Percentiles rank a stretch among this genome's conserved stretches.
phyloP scores from a whole-genome alignment of 768 basidiomycete genomes.

The Lanmaoa rubissima region DNA sequence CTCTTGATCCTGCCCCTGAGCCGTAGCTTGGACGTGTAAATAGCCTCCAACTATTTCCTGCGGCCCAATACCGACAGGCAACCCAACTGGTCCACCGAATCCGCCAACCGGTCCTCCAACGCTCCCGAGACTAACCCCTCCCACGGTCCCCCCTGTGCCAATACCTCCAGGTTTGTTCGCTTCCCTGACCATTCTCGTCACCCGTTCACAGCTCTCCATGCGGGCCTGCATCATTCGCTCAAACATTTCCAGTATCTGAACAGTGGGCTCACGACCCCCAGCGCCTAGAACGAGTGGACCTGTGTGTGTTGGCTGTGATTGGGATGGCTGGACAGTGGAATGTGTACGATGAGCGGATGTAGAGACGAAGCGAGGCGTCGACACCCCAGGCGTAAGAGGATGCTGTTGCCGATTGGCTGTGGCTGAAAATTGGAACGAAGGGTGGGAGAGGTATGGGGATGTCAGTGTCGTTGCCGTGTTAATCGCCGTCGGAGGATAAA shows the following conservation, averaged over 20 bases:
- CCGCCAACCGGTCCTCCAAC: constrained; percentile 31
- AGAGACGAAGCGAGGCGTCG: constrained; percentile 9
- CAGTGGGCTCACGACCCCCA: constrained; percentile 38
- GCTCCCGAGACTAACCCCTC: constrained; percentile 18
- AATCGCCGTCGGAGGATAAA: constrained; percentile 31
- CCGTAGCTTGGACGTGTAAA: constrained; percentile 9
- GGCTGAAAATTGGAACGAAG: constrained; percentile 27
- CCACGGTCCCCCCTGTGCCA: constrained; percentile 8
- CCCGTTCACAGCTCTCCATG: constrained; percentile 72
- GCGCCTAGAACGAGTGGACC: constrained; percentile 30
- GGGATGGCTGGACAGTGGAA: constrained; percentile 5
- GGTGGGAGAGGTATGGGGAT: constrained; percentile 32
- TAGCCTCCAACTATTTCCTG: constrained; percentile 21
- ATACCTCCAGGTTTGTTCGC: constrained; percentile 26
- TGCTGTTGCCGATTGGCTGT: constrained; percentile 8
- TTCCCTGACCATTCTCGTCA: constrained; percentile 52
- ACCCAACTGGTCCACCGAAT: constrained; percentile 29
- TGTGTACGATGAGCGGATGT: constrained; percentile 12
- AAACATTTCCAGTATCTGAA: constrained; percentile 63
- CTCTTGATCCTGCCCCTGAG: constrained; percentile 7
- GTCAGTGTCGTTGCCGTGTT: constrained; percentile 32
- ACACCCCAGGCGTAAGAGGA: constrained; percentile 8
- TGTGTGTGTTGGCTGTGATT: constrained; percentile 15
- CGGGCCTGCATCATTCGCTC: constrained; percentile 71
- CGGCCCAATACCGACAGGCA: constrained; percentile 20